A percentile compares a stretch with the other conserved stretches of the same genome.
Evolutionary conservation across 2,329 filamentous ascomycete genomes (phyloP).

Genomic region (Nannizzia gypsea): DNA sequence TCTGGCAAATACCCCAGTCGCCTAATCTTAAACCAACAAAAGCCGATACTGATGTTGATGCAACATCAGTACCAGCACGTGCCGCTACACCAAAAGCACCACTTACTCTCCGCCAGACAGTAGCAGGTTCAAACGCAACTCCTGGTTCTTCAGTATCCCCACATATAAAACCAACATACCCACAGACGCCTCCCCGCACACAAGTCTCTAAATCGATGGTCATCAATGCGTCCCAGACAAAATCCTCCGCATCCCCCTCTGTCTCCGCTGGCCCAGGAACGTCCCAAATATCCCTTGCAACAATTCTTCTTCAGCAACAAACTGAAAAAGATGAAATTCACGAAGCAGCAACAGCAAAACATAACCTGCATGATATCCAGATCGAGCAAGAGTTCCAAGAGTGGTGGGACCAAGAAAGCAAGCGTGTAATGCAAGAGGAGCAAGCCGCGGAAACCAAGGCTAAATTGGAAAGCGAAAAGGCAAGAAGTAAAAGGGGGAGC

Average conservation of each 20-base stretch:
- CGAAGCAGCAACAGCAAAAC: constrained; percentile 68
- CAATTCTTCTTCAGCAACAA: constrained; percentile 80
- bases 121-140: constrained; percentile 32
- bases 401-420: constrained; percentile 86
- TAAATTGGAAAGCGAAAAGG: constrained; percentile 22
- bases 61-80: background rate
- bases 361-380: constrained; percentile 87
- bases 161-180: constrained; percentile 7
- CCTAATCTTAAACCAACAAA: constrained; percentile 19
- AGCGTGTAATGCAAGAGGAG: constrained; percentile 55
- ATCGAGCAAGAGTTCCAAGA: constrained; percentile 93
- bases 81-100: constrained; percentile 35
- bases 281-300: constrained; percentile 54
- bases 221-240: background rate
- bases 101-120: constrained; percentile 51
- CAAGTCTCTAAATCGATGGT: background rate
- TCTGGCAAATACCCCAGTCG: constrained; percentile 51
- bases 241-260: constrained; percentile 26
- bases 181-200: constrained; percentile 10
- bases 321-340: constrained; percentile 70
- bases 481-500: background rate
- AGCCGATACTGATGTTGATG: constrained; percentile 1
- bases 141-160: background rate
- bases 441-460: constrained; percentile 21
- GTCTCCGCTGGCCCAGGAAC: constrained; percentile 16